phyloP scores from a whole-genome alignment of 129 eudicot species.

The Centrapalus pauciflorus region DNA sequence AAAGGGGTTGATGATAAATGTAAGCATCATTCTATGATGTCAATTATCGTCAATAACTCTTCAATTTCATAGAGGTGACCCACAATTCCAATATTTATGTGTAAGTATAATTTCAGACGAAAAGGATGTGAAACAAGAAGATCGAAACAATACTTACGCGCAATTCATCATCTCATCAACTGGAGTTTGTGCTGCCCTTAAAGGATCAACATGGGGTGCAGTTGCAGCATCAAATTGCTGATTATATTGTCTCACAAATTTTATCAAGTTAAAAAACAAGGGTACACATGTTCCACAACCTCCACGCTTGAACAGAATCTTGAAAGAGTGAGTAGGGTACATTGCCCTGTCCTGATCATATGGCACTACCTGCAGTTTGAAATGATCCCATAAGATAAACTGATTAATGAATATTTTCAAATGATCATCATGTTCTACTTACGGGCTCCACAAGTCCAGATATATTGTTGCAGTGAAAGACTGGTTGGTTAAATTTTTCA shows the following conservation, averaged over 20 bases:
- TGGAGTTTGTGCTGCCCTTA: slow-evolving; percentile 82
- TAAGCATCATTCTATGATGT: no score
- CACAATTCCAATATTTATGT: no score
- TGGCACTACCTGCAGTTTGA: slow-evolving; percentile 65
- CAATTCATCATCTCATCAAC: slow-evolving; percentile 87
- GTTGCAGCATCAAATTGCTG: slow-evolving; percentile 36
- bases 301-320: slow-evolving; percentile 85
- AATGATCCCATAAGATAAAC: neutral
- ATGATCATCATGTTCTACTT: slow-evolving; percentile 18
- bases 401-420: neutral
- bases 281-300: slow-evolving; percentile 95
- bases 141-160: slow-evolving; percentile 59
- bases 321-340: slow-evolving; percentile 72
- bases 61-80: no score
- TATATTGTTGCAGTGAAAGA: slow-evolving; percentile 83
- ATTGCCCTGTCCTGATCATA: slow-evolving; percentile 59
- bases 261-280: slow-evolving; percentile 60
- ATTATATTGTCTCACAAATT: slow-evolving; percentile 48
- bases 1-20: no score
- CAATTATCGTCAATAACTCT: no score
- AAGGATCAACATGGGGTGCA: slow-evolving; percentile 58
- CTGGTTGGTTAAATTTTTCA: slow-evolving; percentile 82
- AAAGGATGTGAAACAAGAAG: neutral
- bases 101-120: no score
- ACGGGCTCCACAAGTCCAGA: slow-evolving; percentile 88